Evolutionary conservation across 768 basidiomycete species (phyloP), one percentile per base, ranked within the genome.

Genomic region (Boletus tylopilopsis): DNA sequence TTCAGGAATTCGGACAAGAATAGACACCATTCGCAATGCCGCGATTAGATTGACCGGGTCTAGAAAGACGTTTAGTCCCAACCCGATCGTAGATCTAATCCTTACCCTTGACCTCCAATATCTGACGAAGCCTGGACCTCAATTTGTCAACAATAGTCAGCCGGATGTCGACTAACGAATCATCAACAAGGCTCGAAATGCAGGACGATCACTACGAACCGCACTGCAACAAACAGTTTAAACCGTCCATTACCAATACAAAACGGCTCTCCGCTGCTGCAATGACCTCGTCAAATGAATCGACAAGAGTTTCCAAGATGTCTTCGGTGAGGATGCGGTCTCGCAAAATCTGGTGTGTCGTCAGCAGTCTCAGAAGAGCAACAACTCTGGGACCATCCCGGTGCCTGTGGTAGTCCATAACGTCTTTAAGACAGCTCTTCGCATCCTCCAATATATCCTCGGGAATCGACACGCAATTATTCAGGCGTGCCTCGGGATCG

Each of bases 201-300:
- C 40, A 36, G 0, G 22, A 29, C 13, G 4, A 30, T 11, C 18
- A 37, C 4, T 5, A 38, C 59, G 30, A 6, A 63, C 62, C 46
- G 12, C 54, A 61, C 15, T 50, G 41, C 50, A 62, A 38, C 19
- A 63, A 29, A 33, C 47, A 59, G 16, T 11, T 52, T 38, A 63
- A 30, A 12, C 53, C 49, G 4, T 62, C 60, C 62, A 63, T 64
- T 16, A 51, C 63, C 18, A 57, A 57, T 22, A 41, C 44, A 27
- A 62, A 56, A 38, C n/a, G n/a, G n/a, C 56, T 51, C 4, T 39
- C 43, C 15, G 22, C 48, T 0, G 27, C 24, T 2, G 4, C 11
- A 30, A 56, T 9, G 6, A 53, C 48, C 19, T 0, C 24, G 24
- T 62, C 62, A 2, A 63, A 37, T 21, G 62, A 33, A 1, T 27